These are phyloP conservation scores for Kregervanrija pseudodelftensis DNA, from an alignment of 805 yeast genomes.

Conservation along the genomic window DNA sequence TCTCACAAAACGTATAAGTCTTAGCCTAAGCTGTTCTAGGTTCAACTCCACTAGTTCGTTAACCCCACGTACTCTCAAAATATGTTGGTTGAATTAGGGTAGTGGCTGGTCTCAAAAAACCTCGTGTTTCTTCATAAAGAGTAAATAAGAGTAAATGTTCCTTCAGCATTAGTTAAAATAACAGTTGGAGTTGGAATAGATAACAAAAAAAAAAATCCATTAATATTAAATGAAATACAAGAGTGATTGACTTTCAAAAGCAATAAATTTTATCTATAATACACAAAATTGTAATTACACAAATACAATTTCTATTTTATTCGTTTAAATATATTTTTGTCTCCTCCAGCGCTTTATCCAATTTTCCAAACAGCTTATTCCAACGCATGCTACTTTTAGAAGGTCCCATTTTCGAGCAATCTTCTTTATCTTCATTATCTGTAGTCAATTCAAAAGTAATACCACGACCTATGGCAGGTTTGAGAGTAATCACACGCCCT, in stretches of 20 bases:
- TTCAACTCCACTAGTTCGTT: too few relatives aligned
- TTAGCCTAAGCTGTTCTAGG: too few relatives aligned
- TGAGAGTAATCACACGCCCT: background rate
- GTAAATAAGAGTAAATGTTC: too few relatives aligned
- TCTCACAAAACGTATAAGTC: background rate
- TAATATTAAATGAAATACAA: too few relatives aligned
- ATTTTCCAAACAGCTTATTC: conserved; percentile 14
- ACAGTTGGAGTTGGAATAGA: conserved; percentile 1
- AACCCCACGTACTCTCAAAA: too few relatives aligned
- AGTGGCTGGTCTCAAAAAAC: background rate
- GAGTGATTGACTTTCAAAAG: too few relatives aligned
- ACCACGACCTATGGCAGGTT: background rate
- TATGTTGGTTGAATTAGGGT: background rate
- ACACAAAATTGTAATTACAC: background rate
- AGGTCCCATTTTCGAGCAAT: background rate
- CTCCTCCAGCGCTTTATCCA: conserved; percentile 20
- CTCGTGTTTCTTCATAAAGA: too few relatives aligned
- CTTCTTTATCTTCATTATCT: conserved; percentile 3
- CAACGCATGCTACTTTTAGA: conserved; percentile 5
- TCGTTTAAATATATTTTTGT: conserved; percentile 2
- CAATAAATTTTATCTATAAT: background rate
- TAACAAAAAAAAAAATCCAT: too few relatives aligned
- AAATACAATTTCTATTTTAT: too few relatives aligned
- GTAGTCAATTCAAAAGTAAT: background rate
- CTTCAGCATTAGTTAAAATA: background rate